These are phyloP conservation scores for Cubamyces lactineus DNA, from an alignment of 768 basidiomycete species.

Conservation along the genomic window DNA sequence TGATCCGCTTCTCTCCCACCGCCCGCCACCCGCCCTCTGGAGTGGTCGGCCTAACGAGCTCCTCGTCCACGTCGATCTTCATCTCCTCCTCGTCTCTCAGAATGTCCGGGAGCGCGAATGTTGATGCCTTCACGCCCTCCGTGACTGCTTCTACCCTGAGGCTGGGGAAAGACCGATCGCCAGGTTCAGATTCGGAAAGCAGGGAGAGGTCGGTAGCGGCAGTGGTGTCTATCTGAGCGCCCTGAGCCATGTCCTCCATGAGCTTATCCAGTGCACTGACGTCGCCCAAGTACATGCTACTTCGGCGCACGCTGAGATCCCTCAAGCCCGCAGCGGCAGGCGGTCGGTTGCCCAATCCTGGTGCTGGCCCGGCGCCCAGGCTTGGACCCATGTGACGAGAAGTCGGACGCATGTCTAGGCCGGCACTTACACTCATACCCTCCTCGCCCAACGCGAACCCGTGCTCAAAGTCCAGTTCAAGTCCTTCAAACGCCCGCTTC, in stretches of 20 bases:
- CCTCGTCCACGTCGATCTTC: slow-evolving; percentile 26
- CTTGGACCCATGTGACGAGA: slow-evolving; percentile 3
- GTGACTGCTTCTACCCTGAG: slow-evolving; percentile 37
- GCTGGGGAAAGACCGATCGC: slow-evolving; percentile 17
- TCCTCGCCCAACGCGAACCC: slow-evolving; percentile 23
- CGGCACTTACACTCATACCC: slow-evolving; percentile 21
- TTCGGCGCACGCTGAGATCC: slow-evolving; percentile 1
- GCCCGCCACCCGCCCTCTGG: slow-evolving; percentile 20
- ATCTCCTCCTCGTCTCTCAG: slow-evolving; percentile 32
- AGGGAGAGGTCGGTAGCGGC: slow-evolving; percentile 19
- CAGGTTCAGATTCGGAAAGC: slow-evolving; percentile 15
- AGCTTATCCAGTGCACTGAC: slow-evolving; percentile 47
- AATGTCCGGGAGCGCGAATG: slow-evolving; percentile 38
- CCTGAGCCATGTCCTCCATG: slow-evolving; percentile 39
- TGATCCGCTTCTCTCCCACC: neutral
- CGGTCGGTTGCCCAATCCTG: slow-evolving; percentile 6
- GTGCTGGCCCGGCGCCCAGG: neutral
- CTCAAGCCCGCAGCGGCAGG: slow-evolving; percentile 11
- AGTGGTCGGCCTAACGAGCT: slow-evolving; percentile 5
- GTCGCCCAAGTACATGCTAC: slow-evolving; percentile 34
- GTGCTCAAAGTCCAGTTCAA: slow-evolving; percentile 31
- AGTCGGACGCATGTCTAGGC: slow-evolving; percentile 12
- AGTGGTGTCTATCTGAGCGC: slow-evolving; percentile 21
- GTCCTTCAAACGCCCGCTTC: slow-evolving; percentile 26
- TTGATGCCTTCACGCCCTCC: slow-evolving; percentile 38